Base-by-base conservation (phyloP, 179 eudicot species). In the Carnegiea gigantea region DNA sequence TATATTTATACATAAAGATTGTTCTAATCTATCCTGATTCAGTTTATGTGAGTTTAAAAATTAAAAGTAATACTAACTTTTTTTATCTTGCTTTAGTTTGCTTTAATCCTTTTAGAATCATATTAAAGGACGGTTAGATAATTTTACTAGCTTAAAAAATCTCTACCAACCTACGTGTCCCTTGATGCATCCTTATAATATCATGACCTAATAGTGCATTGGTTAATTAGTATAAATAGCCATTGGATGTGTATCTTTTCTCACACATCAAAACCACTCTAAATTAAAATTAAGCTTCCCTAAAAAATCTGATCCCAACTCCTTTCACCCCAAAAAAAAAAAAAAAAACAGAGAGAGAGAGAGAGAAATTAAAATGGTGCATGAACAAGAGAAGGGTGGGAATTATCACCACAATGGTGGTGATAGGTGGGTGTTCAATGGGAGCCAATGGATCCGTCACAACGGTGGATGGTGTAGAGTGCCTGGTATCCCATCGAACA, bases 401-500 rank as follows among this genome's bases (percentile, higher is more conserved):
- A 51, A 51, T 15, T 10, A 51, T 9, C 57, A 65, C 12, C 33
- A 81, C 15, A 15, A 62, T 20, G 70, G 59, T 14, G 67, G 62
- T 5, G 64, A 64, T 11, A 51, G 53, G 6, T n/a, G 23, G 79
- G 79, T 46, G 13, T 40, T 81, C 43, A 36, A 81, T 51, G 72
- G 48, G 9, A 64, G 62, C 28, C 72, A 40, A 62, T 40, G 73
- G 73, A 48, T 28, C 78, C 83, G 40, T n/a, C 65, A 49, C 18
- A 36, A 81, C 13, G 24, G 54, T 43, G 70, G 70, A 23, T 70
- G 80, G 80, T 49, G 40, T 81, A 65, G 80, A 28, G 33, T 28
- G 3, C 38, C 72, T 0, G 40, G 38, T 28, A 9, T 67, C 38
- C 18, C 38, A 30, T 5, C 12, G 72, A 67, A 26, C 38, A 67